Conservation (phyloP, 257 asterid genomes). For the Avicennia marina region DNA sequence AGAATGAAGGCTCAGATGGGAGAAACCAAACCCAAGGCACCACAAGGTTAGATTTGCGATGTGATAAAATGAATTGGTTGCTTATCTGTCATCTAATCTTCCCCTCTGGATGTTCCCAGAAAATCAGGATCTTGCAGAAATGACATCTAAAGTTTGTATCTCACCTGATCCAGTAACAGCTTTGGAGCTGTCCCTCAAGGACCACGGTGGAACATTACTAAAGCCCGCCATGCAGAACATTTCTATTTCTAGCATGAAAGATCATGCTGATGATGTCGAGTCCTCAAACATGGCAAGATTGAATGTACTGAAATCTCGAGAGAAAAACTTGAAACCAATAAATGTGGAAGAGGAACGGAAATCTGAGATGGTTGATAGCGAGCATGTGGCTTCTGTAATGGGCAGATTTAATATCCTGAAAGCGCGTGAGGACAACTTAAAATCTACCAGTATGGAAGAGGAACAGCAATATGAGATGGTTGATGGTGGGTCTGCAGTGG, state of each 20-base stretch:
- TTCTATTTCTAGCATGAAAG: slow-evolving; percentile 16
- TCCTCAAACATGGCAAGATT: slow-evolving; percentile 46
- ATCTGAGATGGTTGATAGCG: slow-evolving; percentile 15
- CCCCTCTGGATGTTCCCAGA: slow-evolving; percentile 27
- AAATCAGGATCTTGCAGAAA: slow-evolving; percentile 21
- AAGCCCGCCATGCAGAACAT: slow-evolving; percentile 12
- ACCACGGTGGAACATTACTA: slow-evolving; percentile 2
- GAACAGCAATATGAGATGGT: slow-evolving; percentile 20
- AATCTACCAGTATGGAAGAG: slow-evolving; percentile 17
- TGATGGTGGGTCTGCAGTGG: slow-evolving; percentile 19
- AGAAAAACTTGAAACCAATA: slow-evolving; percentile 14
- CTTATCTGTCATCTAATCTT: slow-evolving; percentile 16
- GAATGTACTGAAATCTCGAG: slow-evolving; percentile 40
- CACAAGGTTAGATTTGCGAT: slow-evolving; percentile 42
- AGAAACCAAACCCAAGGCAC: slow-evolving; percentile 31
- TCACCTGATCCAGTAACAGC: slow-evolving; percentile 19
- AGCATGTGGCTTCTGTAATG: slow-evolving; percentile 21
- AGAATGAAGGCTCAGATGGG: slow-evolving; percentile 67
- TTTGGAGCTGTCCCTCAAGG: slow-evolving; percentile 8
- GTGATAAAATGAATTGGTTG: neutral
- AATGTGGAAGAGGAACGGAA: slow-evolving; percentile 19
- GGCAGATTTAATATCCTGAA: slow-evolving; percentile 33
- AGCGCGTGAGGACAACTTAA: slow-evolving; percentile 31
- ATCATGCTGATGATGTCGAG: slow-evolving; percentile 33
- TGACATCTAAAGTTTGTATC: slow-evolving; percentile 16